Conservation (phyloP, 2,329 filamentous ascomycete species). For the Colletotrichum abscissum region DNA sequence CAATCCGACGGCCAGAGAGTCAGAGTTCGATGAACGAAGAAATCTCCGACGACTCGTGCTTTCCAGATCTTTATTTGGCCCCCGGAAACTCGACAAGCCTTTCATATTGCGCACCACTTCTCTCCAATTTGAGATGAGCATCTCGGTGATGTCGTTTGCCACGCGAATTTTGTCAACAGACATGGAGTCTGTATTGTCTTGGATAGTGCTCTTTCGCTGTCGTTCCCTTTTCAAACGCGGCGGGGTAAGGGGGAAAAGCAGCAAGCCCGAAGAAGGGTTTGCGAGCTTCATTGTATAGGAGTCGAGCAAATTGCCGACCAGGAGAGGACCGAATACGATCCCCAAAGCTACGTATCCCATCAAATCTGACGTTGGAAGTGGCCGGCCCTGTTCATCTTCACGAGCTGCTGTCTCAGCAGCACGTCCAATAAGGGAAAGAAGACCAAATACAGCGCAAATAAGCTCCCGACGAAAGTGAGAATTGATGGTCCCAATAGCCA, state of each 20-base stretch:
- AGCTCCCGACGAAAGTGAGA: slow-evolving; percentile 71
- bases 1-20: slow-evolving; percentile 50
- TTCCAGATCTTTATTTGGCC: slow-evolving; percentile 32
- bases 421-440: slow-evolving; percentile 70
- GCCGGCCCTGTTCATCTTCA: slow-evolving; percentile 62
- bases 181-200: slow-evolving; percentile 40
- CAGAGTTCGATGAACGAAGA: slow-evolving; percentile 54
- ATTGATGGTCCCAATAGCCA: slow-evolving; percentile 69
- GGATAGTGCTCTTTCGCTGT: slow-evolving; percentile 42
- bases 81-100: slow-evolving; percentile 52
- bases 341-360: slow-evolving; percentile 74
- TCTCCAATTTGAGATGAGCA: slow-evolving; percentile 74
- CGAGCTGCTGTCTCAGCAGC: slow-evolving; percentile 64
- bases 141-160: slow-evolving; percentile 70
- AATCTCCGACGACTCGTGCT: slow-evolving; percentile 29
- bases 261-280: slow-evolving; percentile 52
- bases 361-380: slow-evolving; percentile 65
- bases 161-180: slow-evolving; percentile 67
- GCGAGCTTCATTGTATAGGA: slow-evolving; percentile 61
- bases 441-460: slow-evolving; percentile 74
- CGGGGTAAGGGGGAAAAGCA: slow-evolving; percentile 56
- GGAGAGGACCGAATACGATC: slow-evolving; percentile 73
- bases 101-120: slow-evolving; percentile 72
- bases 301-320: slow-evolving; percentile 68
- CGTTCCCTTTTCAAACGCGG: slow-evolving; percentile 54